phyloP scores from a whole-genome alignment of 129 eudicot species.

The Arctium minus region DNA sequence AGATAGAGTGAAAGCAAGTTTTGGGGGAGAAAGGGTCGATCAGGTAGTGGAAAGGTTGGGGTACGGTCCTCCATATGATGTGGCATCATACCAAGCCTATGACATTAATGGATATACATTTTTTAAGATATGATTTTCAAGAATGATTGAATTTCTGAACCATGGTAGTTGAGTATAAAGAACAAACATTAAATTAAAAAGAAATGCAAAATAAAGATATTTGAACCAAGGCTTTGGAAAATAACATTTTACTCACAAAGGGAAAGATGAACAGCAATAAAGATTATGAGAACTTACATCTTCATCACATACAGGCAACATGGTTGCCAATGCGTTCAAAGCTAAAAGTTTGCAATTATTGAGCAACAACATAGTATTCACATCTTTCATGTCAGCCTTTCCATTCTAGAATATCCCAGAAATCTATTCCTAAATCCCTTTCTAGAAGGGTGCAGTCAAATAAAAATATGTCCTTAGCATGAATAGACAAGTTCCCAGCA shows the following conservation, averaged over 20 bases:
- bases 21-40: too few relatives aligned
- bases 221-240: neutral
- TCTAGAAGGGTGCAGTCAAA: slow-evolving; percentile 52
- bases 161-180: neutral
- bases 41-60: too few relatives aligned
- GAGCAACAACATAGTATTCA: slow-evolving; percentile 56
- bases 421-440: slow-evolving; percentile 67
- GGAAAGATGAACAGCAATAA: neutral
- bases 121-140: too few relatives aligned
- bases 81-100: too few relatives aligned
- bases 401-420: slow-evolving; percentile 73
- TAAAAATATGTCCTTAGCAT: slow-evolving; percentile 33
- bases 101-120: too few relatives aligned
- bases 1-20: too few relatives aligned
- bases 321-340: slow-evolving; percentile 52
- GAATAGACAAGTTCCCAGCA: slow-evolving; percentile 33
- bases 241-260: neutral
- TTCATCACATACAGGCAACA: slow-evolving; percentile 46
- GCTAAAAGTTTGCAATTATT: slow-evolving; percentile 59
- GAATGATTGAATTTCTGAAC: too few relatives aligned
- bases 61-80: too few relatives aligned
- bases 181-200: slow-evolving; percentile 10
- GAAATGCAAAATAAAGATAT: neutral
- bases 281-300: slow-evolving; percentile 49
- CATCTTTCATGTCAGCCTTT: slow-evolving; percentile 52